Evolutionary conservation across 352 stramenopile species (phyloP), one percentile per base, ranked within the genome.

Genomic region (Pythium brassicae): DNA sequence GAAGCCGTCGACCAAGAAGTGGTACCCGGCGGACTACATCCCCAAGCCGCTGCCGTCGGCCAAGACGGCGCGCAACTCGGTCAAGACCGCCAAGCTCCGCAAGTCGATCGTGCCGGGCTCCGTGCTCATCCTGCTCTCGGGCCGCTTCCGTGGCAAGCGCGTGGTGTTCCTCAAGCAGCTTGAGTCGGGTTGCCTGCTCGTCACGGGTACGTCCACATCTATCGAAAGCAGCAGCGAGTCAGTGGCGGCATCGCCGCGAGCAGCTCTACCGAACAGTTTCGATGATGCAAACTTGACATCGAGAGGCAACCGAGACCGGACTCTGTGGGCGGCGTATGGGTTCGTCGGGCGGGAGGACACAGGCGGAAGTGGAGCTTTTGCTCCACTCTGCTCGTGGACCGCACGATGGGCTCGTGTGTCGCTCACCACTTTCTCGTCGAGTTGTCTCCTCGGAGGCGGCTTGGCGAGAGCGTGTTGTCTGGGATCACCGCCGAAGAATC

Each of bases 121-220:
- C 34, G 95, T 99, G 39, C 82, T 99, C 46, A 99, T 99, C 72
- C 77, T 99, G 59, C 82, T 99, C 17, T 94, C 93, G 39, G 97
- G 97, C 56, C 92, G 97, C 69, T 99, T 99, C 85, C 87, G 93
- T 72, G 97, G 97, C 81, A 99, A 99, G 90, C 92, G 97, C 63
- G 96, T 99, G n/a, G 96, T 99, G 29, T 99, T 98, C 78, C 83
- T 99, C 25, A 99, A 99, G 73, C 83, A 97, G 63, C 82, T 99
- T 32, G 86, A 92, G 58, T 99, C 96, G 40, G 97, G 97, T 60
- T 81, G 98, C 56, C 77, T 99, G 26, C 83, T 99, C 20, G 96
- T 99, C 23, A 97, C 95, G 47, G 89, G 87, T 96, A 73, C 32
- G 6, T n/a, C 10, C 7, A 26, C 6, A 37, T 53, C 42, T 40